Conservation (phyloP, 495 filamentous ascomycete genomes). For the Physcia stellaris region DNA sequence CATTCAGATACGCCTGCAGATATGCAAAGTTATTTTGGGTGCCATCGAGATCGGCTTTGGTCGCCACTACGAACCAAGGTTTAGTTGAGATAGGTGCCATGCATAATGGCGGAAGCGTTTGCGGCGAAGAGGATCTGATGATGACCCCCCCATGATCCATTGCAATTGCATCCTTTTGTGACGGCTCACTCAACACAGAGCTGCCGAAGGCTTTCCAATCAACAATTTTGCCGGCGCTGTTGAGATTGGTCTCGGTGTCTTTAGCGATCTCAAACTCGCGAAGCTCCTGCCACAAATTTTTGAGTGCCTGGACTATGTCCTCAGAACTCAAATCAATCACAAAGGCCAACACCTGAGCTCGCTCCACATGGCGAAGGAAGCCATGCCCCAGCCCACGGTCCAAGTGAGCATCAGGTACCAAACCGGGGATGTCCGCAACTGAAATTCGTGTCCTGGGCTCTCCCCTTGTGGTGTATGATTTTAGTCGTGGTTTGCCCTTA, state of each 20-base stretch:
- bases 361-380: conserved; percentile 88
- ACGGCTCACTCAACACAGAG: conserved; percentile 4
- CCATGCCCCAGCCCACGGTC: conserved; percentile 84
- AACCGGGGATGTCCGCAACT: conserved; percentile 88
- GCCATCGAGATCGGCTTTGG: conserved; percentile 74
- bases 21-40: conserved; percentile 64
- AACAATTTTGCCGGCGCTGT: conserved; percentile 21
- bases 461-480: conserved; percentile 19
- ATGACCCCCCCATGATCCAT: conserved; percentile 19
- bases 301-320: conserved; percentile 63
- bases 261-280: conserved; percentile 70
- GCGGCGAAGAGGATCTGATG: conserved; percentile 19
- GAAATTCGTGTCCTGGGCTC: conserved; percentile 61
- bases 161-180: not conserved
- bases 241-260: conserved; percentile 41
- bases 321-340: conserved; percentile 75
- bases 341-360: conserved; percentile 83
- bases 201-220: conserved; percentile 11
- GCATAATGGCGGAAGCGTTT: conserved; percentile 11
- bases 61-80: conserved; percentile 95
- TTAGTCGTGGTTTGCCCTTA: conserved; percentile 49
- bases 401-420: conserved; percentile 81
- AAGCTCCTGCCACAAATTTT: conserved; percentile 79
- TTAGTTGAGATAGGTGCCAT: conserved; percentile 62
- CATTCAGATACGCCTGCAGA: conserved; percentile 53